These are phyloP conservation scores for Solanum peruvianum DNA, from an alignment of 257 asterid species.

Conservation along the genomic window DNA sequence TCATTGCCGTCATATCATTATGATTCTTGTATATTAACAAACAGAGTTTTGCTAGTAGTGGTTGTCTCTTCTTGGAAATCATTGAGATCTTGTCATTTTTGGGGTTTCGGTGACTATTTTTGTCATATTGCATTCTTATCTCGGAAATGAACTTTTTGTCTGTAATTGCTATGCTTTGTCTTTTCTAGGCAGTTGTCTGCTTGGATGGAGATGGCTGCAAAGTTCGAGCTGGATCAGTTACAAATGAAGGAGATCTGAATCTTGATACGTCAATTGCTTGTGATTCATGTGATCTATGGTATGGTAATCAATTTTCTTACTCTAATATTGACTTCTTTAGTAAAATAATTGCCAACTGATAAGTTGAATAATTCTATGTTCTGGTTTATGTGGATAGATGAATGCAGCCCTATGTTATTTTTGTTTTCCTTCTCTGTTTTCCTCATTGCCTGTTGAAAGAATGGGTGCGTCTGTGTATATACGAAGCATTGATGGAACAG, in stretches of 20 bases:
- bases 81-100: background rate
- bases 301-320: slow-evolving; percentile 27
- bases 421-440: background rate
- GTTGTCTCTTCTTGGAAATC: background rate
- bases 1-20: background rate
- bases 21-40: background rate
- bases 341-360: background rate
- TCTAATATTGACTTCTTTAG: background rate
- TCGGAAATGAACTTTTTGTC: slow-evolving; percentile 2
- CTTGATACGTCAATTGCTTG: slow-evolving; percentile 97
- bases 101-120: background rate
- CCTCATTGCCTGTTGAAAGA: background rate
- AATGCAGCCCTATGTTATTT: background rate
- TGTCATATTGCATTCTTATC: background rate
- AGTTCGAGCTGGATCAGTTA: slow-evolving; percentile 57
- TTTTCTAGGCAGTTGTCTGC: slow-evolving; percentile 92
- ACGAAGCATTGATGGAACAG: background rate
- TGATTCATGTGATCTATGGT: slow-evolving; percentile 95
- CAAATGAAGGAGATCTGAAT: slow-evolving; percentile 59
- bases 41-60: background rate
- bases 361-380: background rate
- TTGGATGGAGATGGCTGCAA: slow-evolving; percentile 95
- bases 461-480: background rate
- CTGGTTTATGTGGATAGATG: background rate
- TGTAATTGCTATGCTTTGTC: slow-evolving; percentile 22